A percentile compares a stretch with the other conserved stretches of the same genome.
These are phyloP conservation scores for Elongisporangium anandrum DNA, from an alignment of 352 stramenopile genomes.

Conservation along the genomic window DNA sequence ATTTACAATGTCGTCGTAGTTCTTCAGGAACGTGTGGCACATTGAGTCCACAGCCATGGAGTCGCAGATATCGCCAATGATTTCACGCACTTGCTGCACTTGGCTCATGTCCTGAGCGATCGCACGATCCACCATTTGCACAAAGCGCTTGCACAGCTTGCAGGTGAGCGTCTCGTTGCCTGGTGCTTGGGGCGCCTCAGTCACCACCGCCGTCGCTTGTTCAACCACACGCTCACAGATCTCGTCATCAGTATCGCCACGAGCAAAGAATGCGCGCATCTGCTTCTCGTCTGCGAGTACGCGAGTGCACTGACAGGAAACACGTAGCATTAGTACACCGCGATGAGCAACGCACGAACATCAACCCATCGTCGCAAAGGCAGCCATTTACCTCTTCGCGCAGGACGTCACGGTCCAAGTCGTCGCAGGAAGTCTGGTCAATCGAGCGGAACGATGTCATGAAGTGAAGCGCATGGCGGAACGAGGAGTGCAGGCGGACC, in stretches of 20 bases:
- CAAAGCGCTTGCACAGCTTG: conserved; percentile 72
- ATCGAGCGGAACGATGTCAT: conserved; percentile 32
- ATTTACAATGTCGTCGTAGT: conserved; percentile 70
- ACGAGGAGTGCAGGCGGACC: conserved; percentile 28
- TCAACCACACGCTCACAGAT: conserved; percentile 38
- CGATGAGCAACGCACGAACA: conserved; percentile 1
- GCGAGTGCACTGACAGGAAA: conserved; percentile 24
- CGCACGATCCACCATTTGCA: conserved; percentile 66
- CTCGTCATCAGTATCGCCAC: conserved; percentile 38
- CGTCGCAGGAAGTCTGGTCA: conserved; percentile 45
- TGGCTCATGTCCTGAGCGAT: conserved; percentile 50
- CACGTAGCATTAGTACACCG: not conserved
- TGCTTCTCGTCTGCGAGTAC: conserved; percentile 38
- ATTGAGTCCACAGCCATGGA: conserved; percentile 64
- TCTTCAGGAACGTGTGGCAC: conserved; percentile 76
- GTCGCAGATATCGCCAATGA: conserved; percentile 75
- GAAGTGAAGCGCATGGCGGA: conserved; percentile 33
- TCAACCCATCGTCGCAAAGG: conserved; percentile 3
- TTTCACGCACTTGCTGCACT: conserved; percentile 61
- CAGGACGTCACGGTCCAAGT: conserved; percentile 24
- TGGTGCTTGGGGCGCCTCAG: conserved; percentile 13
- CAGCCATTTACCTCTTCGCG: conserved; percentile 21
- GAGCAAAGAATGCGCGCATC: conserved; percentile 31
- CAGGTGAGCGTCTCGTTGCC: conserved; percentile 41
- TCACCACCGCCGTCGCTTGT: conserved; percentile 7